Conservation (phyloP, 306 rosid species). For the Sindora glabra region DNA sequence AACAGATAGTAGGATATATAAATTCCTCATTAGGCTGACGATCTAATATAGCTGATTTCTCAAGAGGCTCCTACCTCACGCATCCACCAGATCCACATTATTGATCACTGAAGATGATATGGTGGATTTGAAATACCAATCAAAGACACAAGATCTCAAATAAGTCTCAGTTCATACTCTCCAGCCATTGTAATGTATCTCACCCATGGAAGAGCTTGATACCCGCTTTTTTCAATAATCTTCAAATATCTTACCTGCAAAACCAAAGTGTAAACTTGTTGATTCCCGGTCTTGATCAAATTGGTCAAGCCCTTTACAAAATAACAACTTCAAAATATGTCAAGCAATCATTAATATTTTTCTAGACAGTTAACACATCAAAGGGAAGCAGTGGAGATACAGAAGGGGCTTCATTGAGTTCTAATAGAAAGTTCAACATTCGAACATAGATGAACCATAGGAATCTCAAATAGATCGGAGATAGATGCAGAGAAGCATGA, state of each 20-base stretch:
- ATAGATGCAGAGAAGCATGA: not conserved
- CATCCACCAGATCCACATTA: conserved; percentile 19
- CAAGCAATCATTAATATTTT: too few relatives aligned
- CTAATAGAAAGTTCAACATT: too few relatives aligned
- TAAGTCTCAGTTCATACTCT: conserved; percentile 87
- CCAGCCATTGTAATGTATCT: conserved; percentile 99
- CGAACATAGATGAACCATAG: not conserved
- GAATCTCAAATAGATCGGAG: not conserved
- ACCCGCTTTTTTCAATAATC: conserved; percentile 94
- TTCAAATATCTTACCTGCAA: conserved; percentile 85
- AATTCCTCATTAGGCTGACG: conserved; percentile 1
- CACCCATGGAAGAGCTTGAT: conserved; percentile 99
- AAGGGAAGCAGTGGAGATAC: not conserved
- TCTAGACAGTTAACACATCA: too few relatives aligned
- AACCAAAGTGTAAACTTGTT: conserved; percentile 13
- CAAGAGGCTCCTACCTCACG: not conserved
- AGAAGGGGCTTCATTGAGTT: too few relatives aligned
- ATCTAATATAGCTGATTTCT: conserved; percentile 1
- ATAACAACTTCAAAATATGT: not conserved
- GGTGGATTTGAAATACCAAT: conserved; percentile 18
- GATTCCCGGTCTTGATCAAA: not conserved
- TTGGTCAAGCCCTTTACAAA: not conserved
- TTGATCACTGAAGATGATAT: conserved; percentile 13
- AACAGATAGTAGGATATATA: conserved; percentile 25
- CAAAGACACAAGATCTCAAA: conserved; percentile 30